Evolutionary conservation across 192 early-diverging fungal genomes (phyloP), one percentile per base, ranked within the genome.

Genomic region (Radiomyces spectabilis): DNA sequence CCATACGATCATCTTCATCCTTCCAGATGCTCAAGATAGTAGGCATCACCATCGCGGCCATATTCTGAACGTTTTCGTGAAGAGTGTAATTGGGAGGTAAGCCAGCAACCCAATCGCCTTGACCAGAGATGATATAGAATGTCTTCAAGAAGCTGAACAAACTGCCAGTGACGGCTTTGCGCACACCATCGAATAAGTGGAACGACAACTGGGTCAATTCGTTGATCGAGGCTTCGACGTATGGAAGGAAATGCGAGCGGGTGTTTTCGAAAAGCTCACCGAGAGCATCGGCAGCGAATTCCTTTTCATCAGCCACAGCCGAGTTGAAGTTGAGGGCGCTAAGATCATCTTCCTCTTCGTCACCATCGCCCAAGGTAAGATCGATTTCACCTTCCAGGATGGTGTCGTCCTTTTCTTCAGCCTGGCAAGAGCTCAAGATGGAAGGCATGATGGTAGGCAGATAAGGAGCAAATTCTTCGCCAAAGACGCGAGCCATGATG

Each of bases 271-370:
- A 95, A 19, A 95, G 62, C 68, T 95, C 89, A 40, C 88, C 91
- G 45, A 92, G 75, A 7, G 87, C 86, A 54, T 94, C 91, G 27
- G 85, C 87, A 24, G 93, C 91, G 42, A 89, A 81, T 64, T 95
- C 93, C 73, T 95, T 95, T 61, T 95, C 93, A 37, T 93, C 89
- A 3, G 92, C 88, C 65, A 95, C 76, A 18, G 85, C 91, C 25
- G 86, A 86, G 55, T 77, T 85, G 43, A 88, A 73, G 21, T 73
- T 78, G 47, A 83, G 72, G n/a, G 66, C 68, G n/a, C 63, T 58
- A 16, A 83, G 76, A 18, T 78, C 82, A 25, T 82, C 76, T 3
- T 81, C 78, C 27, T 83, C 79, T 27, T 73, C 81, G 5, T 76
- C 76, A 10, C 62, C 74, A 8, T 73, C 75, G 19, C 78, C 75